phyloP scores from a whole-genome alignment of 2,329 filamentous ascomycete genomes.

The Neopestalotiopsis rosae region DNA sequence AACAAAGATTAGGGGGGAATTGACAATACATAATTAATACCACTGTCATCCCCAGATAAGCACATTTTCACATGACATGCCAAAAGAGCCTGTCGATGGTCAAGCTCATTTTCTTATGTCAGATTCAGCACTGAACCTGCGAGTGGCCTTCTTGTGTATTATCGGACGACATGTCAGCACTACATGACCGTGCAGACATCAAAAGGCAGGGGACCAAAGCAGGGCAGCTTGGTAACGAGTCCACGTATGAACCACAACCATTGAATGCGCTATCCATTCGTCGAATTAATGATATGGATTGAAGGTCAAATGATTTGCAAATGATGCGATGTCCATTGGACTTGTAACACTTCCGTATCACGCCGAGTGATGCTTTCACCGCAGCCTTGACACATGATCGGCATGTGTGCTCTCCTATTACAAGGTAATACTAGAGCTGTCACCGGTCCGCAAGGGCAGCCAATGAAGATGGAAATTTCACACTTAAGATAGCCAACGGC shows the following conservation, averaged over 20 bases:
- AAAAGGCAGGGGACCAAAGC: background rate
- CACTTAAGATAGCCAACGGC: background rate
- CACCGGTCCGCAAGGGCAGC: background rate
- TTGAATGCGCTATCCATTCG: background rate
- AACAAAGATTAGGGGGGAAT: background rate
- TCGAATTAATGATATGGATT: background rate
- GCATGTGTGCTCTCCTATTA: background rate
- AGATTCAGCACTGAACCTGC: background rate
- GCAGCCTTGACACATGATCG: background rate
- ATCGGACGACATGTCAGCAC: background rate
- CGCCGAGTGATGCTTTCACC: background rate
- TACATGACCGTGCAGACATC: background rate
- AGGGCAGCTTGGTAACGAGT: background rate
- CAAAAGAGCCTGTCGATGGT: slow-evolving; percentile 18
- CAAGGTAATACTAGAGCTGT: background rate
- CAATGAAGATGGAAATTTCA: background rate
- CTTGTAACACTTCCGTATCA: background rate
- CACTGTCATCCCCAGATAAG: too few relatives aligned
- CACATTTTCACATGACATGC: too few relatives aligned
- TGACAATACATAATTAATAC: too few relatives aligned
- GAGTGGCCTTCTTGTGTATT: background rate
- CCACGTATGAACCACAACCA: background rate
- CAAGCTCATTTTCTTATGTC: slow-evolving; percentile 1
- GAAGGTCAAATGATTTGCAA: background rate
- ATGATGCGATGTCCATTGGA: background rate